These are phyloP conservation scores for Brachypodium distachyon DNA, from an alignment of 202 grass and related monocot genomes.

Conservation along the genomic window DNA sequence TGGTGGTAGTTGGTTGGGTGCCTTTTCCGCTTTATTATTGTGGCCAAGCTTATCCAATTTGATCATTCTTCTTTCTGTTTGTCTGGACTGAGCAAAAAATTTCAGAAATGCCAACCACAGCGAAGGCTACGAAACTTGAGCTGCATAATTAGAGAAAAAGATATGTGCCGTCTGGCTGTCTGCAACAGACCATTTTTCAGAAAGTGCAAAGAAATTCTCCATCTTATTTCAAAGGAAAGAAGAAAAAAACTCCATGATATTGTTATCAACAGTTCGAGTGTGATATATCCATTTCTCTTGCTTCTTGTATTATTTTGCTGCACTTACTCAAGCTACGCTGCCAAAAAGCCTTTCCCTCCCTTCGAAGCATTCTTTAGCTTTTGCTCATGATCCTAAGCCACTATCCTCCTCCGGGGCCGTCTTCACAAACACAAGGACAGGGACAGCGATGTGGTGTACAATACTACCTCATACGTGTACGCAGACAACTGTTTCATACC, in stretches of 20 bases:
- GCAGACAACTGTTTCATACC: neutral
- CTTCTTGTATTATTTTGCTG: neutral
- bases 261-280: neutral
- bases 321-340: constrained; percentile 1
- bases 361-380: constrained; percentile 30
- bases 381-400: constrained; percentile 21
- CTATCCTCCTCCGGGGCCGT: neutral
- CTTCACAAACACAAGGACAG: neutral
- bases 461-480: neutral
- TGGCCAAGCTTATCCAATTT: constrained; percentile 8
- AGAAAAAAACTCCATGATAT: neutral
- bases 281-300: neutral
- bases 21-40: neutral
- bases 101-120: neutral
- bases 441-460: neutral
- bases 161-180: too few species aligned
- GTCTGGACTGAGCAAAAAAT: neutral
- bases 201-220: neutral
- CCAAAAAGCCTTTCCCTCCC: constrained; percentile 18
- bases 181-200: too few species aligned
- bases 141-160: neutral
- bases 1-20: neutral
- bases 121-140: neutral
- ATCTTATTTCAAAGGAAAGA: too few species aligned
- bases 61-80: neutral